These are phyloP conservation scores for Zygnema circumcarinatum DNA, from an alignment of 139 green algal genomes.

Conservation along the genomic window DNA sequence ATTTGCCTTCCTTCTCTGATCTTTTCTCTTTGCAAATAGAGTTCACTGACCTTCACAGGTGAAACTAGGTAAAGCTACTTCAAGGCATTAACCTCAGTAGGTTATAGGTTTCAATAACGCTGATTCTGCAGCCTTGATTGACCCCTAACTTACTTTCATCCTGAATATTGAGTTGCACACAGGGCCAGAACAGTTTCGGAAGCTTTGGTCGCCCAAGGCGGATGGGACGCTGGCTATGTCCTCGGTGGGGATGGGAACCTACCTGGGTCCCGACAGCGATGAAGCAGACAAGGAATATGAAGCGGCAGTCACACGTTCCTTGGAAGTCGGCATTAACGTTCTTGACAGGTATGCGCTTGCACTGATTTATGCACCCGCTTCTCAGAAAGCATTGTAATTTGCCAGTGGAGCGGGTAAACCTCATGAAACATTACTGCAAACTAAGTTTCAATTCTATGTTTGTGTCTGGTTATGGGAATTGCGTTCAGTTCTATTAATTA, in stretches of 20 bases:
- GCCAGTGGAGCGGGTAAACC: too few species aligned
- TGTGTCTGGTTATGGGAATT: too few species aligned
- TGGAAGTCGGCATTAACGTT: conserved; percentile 1
- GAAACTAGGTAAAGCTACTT: too few species aligned
- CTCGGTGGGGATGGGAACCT: conserved; percentile 6
- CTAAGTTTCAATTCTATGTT: too few species aligned
- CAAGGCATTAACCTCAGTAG: background rate
- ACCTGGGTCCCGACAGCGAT: conserved; percentile 15
- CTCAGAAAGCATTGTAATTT: too few species aligned
- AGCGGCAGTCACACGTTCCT: background rate
- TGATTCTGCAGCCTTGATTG: background rate
- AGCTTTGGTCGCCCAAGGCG: background rate
- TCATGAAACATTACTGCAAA: too few species aligned
- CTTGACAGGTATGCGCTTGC: background rate
- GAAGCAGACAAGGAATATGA: conserved; percentile 15
- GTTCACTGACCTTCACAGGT: too few species aligned
- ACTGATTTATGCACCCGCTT: too few species aligned
- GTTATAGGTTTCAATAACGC: background rate
- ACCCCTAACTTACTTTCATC: background rate
- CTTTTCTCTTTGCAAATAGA: too few species aligned
- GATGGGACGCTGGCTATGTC: background rate
- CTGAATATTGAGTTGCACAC: background rate
- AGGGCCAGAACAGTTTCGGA: background rate
- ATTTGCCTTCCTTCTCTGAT: too few species aligned
- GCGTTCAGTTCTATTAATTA: conserved; percentile 8